phyloP scores from a whole-genome alignment of 164 flowering plant genomes.

The Kingdonia uniflora region DNA sequence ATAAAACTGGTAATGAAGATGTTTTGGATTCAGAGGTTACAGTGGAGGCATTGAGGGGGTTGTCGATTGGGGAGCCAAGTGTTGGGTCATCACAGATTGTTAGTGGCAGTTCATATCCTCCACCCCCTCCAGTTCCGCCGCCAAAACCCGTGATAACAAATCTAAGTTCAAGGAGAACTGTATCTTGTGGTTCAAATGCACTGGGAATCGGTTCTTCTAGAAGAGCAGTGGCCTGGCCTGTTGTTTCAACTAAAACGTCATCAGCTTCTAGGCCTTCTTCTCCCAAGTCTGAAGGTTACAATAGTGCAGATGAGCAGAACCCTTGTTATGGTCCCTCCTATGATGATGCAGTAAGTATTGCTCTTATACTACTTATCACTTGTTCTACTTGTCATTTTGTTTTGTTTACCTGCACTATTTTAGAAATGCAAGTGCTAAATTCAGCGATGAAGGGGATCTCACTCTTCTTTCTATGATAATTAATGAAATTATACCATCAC shows the following conservation, averaged over 20 bases:
- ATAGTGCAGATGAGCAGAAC: slow-evolving; percentile 95
- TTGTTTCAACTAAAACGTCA: slow-evolving; percentile 53
- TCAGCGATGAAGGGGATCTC: no score
- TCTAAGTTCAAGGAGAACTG: slow-evolving; percentile 37
- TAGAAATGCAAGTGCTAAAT: no score
- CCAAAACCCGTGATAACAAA: slow-evolving; percentile 46
- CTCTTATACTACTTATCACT: no score
- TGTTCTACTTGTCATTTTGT: no score
- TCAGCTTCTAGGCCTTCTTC: slow-evolving; percentile 83
- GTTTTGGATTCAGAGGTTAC: slow-evolving; percentile 21
- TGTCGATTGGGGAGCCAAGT: slow-evolving; percentile 32
- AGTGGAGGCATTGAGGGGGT: slow-evolving; percentile 26
- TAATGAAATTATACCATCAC: no score
- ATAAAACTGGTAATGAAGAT: slow-evolving; percentile 26
- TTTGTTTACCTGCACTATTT: no score
- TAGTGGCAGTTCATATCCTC: slow-evolving; percentile 51
- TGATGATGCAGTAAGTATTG: slow-evolving; percentile 58
- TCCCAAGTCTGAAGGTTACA: slow-evolving; percentile 96
- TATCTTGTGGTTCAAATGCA: slow-evolving; percentile 33
- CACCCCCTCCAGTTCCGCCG: slow-evolving; percentile 94
- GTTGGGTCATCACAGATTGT: slow-evolving; percentile 27
- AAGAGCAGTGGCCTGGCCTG: slow-evolving; percentile 60
- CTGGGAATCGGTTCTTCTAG: slow-evolving; percentile 55
- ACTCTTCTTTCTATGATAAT: no score
- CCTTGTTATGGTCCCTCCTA: slow-evolving; percentile 63